Evolutionary conservation across 805 yeast species (phyloP), one percentile per base, ranked within the genome.

Genomic region (Yamadazyma philogaea): DNA sequence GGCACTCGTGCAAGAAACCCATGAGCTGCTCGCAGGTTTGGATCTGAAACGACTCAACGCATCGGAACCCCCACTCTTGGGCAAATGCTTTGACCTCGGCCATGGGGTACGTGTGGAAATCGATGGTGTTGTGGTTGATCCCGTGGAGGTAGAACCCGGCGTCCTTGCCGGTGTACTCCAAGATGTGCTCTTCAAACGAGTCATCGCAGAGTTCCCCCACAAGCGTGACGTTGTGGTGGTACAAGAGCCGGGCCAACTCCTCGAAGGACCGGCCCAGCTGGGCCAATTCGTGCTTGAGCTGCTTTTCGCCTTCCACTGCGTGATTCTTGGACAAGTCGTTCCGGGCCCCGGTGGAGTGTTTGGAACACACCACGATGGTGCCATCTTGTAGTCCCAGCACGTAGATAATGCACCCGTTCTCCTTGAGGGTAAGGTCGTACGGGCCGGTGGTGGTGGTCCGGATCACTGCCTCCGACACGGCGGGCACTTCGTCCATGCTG

Each of bases 191-290:
- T 59, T 93, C 99, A 60, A 93, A 93, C 0, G 61, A 63, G 55
- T 93, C 99, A 58, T 93, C 96, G 61, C 99, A 93, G 27, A 78
- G 74, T 62, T 93, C 99, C 0, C 90, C 89, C 1, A 89, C 96
- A 0, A 96, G 96, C 1, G 99, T 93, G 26, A 79, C 55, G 42
- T 80, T 76, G 48, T 69, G 51, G 1, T 61, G 52, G 51, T 72
- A 74, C 6, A 93, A 65, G 1, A 62, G 60, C 28, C 54, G 52
- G 0, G 87, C 97, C 32, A 93, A 74, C 0, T 77, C 77, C 10
- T 53, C 49, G 1, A 71, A 47, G 3, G 74, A 57, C 7, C 72
- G 58, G 0, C 75, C 78, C 1, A 46, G 47, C 1, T 45, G 19
- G 0, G 53, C 47, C 30, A 93, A 63, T 48, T 87, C 95, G 12